These are phyloP conservation scores for Cercophora sp. DNA, from an alignment of 495 filamentous ascomycete genomes.

Conservation along the genomic window DNA sequence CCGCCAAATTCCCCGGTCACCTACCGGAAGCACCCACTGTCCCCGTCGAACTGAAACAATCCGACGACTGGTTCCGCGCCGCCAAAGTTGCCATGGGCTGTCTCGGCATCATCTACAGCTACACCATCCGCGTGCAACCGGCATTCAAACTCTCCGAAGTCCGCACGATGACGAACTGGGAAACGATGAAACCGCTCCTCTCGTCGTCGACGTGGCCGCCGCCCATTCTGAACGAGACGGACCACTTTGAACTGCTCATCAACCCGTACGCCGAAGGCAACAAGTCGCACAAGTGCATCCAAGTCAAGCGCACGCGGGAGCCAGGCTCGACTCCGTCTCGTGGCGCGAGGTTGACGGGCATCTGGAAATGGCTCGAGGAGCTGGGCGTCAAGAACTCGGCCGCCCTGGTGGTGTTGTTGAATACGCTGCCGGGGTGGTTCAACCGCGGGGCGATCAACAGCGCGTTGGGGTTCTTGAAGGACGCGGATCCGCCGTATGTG, in stretches of 20 bases:
- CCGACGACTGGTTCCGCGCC: slow-evolving; percentile 15
- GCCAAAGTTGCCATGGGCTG: slow-evolving; percentile 15
- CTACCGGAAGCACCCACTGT: slow-evolving; percentile 6
- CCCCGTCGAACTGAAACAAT: slow-evolving; percentile 14
- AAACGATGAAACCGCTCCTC: slow-evolving; percentile 4
- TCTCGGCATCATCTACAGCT: slow-evolving; percentile 15
- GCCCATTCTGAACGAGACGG: neutral
- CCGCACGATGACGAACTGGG: slow-evolving; percentile 11
- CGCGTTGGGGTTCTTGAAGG: slow-evolving; percentile 4
- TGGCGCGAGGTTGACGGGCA: neutral
- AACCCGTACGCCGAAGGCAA: slow-evolving; percentile 10
- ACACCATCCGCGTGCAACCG: slow-evolving; percentile 9
- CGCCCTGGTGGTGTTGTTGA: slow-evolving; percentile 4
- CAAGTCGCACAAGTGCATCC: slow-evolving; percentile 1
- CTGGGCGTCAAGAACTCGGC: neutral
- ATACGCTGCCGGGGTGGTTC: neutral
- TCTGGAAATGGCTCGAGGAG: neutral
- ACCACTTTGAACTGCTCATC: slow-evolving; percentile 17
- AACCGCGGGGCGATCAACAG: neutral
- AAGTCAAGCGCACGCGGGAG: slow-evolving; percentile 5
- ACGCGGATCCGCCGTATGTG: slow-evolving; percentile 11
- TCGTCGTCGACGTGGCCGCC: neutral
- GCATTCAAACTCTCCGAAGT: slow-evolving; percentile 10
- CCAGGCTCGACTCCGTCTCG: neutral
- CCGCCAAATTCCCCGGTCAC: slow-evolving; percentile 13